Evolutionary conservation across 768 basidiomycete genomes (phyloP).

Genomic region (Paxillus involutus): DNA sequence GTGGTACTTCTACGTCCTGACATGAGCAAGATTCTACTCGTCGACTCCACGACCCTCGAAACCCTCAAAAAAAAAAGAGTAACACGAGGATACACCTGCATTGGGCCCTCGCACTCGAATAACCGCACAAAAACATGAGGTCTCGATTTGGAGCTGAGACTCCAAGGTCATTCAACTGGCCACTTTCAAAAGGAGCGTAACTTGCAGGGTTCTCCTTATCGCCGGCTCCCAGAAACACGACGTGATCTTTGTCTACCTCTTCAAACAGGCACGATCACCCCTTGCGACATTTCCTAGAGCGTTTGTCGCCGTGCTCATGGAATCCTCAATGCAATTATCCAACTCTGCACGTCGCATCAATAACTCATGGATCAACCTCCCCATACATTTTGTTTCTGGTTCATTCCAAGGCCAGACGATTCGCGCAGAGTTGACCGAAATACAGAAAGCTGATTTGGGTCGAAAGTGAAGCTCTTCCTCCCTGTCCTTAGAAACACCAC

Average conservation of each 20-base stretch:
- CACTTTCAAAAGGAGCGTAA: not conserved
- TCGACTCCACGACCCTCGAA: not conserved
- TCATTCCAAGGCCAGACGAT: constrained; percentile 59
- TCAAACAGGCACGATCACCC: constrained; percentile 9
- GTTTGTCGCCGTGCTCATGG: constrained; percentile 15
- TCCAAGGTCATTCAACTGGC: not conserved
- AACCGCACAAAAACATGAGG: constrained; percentile 7
- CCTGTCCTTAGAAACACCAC: constrained; percentile 4
- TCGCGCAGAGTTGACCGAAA: constrained; percentile 54
- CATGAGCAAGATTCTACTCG: not conserved
- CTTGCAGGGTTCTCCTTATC: not conserved
- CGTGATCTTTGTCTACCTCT: constrained; percentile 8
- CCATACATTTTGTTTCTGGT: constrained; percentile 57
- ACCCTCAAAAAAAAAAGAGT: not conserved
- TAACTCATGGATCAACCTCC: constrained; percentile 31
- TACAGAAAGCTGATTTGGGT: constrained; percentile 68
- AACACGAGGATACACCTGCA: constrained; percentile 8
- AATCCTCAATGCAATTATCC: constrained; percentile 13
- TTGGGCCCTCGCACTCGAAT: constrained; percentile 14
- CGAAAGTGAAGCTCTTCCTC: constrained; percentile 48
- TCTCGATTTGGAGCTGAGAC: constrained; percentile 26
- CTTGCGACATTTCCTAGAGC: not conserved
- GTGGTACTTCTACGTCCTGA: not conserved
- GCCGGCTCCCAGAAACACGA: constrained; percentile 3
- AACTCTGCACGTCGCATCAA: constrained; percentile 26